Base-by-base conservation (phyloP, 257 asterid species). In the Scutellaria galericulata region DNA sequence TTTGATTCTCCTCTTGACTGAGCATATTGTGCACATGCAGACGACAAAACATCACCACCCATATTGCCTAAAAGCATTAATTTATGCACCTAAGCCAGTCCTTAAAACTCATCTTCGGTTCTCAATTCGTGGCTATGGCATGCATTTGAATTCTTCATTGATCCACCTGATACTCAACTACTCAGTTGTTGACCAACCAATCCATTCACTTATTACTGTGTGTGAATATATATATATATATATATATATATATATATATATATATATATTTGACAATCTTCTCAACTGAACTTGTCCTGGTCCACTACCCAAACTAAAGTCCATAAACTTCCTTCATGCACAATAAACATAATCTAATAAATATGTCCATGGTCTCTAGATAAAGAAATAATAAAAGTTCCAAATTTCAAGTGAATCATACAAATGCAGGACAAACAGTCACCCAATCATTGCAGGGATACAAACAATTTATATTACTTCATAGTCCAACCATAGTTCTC, bases 401-500 rank as follows among this genome's bases (percentile, higher is more conserved):
- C 6, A 64, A n/a, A 52, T 50, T 40, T 58, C 55, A 18, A 37
- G 56, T 11, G 47, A n/a, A 47, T 55, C 40, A 50, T 47, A 54
- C 14, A 31, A 10, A 62, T 55, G 22, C 59, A 57, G 58, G 60
- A 9, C 37, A 2, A 55, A 65, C 0, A 45, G 22, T 5, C 44
- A 60, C 41, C 42, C 61, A 46, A 48, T 47, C 24, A 39, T 54
- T 47, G 59, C 64, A 62, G 22, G 63, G 44, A 47, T 15, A 52
- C 47, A 52, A 48, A 50, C 13, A 51, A 48, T 39, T 13, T 12
- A 51, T 42, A 45, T 40, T 48, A 45, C 40, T 37, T 2, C 53
- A 71, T 59, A 6, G 46, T 31, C 37, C 37, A 27, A 73, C 35
- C 24, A 68, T 46, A 48, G 64, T 24, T 51, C n/a, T 58, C 45